Percentiles rank a stretch among this genome's conserved stretches.
Conservation (phyloP, 371 early-diverging fungal species). For the Fennellomyces sp. region DNA sequence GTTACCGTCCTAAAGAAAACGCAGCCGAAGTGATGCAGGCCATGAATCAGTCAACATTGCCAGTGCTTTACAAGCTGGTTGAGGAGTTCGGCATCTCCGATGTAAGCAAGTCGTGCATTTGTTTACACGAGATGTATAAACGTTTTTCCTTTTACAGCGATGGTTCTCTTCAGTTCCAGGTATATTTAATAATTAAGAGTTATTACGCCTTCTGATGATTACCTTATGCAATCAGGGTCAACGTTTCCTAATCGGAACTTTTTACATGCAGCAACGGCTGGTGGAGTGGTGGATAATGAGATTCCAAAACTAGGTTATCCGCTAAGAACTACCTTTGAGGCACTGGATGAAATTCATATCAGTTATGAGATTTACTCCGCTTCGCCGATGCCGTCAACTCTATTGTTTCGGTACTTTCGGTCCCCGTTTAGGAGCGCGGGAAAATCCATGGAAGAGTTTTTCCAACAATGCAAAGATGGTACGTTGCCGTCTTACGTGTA, state of each 20-base stretch:
- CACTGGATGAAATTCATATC: constrained; percentile 9
- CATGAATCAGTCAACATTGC: constrained; percentile 13
- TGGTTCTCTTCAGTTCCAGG: constrained; percentile 31
- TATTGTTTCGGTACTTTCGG: constrained; percentile 20
- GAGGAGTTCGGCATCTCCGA: constrained; percentile 26
- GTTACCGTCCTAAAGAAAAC: constrained; percentile 2
- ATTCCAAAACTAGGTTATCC: constrained; percentile 18
- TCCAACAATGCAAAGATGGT: constrained; percentile 14
- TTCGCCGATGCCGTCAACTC: constrained; percentile 16
- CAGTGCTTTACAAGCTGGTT: constrained; percentile 20
- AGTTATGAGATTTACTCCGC: constrained; percentile 17
- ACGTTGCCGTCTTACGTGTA: constrained; percentile 13
- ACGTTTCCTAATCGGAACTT: constrained; percentile 29
- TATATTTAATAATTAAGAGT: neutral
- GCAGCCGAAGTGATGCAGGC: constrained; percentile 21
- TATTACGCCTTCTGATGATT: neutral
- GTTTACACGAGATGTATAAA: neutral
- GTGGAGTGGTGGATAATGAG: constrained; percentile 18
- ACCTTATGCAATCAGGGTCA: constrained; percentile 5
- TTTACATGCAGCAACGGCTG: constrained; percentile 26
- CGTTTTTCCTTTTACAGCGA: neutral
- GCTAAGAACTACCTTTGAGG: constrained; percentile 14
- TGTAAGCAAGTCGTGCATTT: constrained; percentile 2
- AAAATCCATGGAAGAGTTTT: constrained; percentile 15
- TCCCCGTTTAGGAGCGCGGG: constrained; percentile 7